Evolutionary conservation across 768 basidiomycete species (phyloP).

Genomic region (Pleurotus cornucopiae): DNA sequence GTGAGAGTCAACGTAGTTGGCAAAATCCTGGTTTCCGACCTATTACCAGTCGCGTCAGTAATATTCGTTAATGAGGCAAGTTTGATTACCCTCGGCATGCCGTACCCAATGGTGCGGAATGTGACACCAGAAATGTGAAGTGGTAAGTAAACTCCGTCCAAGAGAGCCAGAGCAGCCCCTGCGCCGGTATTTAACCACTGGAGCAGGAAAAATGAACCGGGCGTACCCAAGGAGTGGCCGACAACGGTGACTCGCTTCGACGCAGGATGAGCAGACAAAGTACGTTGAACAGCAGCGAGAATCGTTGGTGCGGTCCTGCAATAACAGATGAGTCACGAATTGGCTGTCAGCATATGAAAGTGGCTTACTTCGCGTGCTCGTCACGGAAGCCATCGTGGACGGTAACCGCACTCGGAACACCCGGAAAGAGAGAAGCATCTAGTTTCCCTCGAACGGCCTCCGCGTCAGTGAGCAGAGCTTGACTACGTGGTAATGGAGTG

Average conservation of each 20-base stretch:
- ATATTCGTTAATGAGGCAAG: conserved; percentile 13
- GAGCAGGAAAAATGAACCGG: background rate
- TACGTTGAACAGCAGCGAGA: conserved; percentile 33
- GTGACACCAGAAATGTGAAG: conserved; percentile 36
- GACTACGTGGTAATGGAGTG: conserved; percentile 16
- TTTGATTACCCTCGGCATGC: conserved; percentile 36
- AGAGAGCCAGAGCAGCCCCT: conserved; percentile 52
- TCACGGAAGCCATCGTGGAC: conserved; percentile 42
- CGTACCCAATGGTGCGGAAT: conserved; percentile 34
- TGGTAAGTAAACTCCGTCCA: conserved; percentile 54
- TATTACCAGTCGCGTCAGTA: conserved; percentile 11
- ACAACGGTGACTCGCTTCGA: conserved; percentile 38
- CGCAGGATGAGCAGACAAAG: conserved; percentile 26
- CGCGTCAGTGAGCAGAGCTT: conserved; percentile 33
- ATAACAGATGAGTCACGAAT: background rate
- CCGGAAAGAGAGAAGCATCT: conserved; percentile 41
- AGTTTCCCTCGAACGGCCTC: conserved; percentile 27
- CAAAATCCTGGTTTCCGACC: conserved; percentile 61
- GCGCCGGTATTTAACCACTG: conserved; percentile 31
- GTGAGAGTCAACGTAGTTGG: conserved; percentile 53
- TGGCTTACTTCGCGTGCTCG: conserved; percentile 34
- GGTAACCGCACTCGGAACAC: conserved; percentile 30
- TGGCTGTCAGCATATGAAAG: background rate
- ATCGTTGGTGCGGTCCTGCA: conserved; percentile 37
- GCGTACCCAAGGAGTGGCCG: conserved; percentile 41